A percentile compares a stretch with the other conserved stretches of the same genome.
These are phyloP conservation scores for Claviceps monticola DNA, from an alignment of 2,329 filamentous ascomycete genomes.

Conservation along the genomic window DNA sequence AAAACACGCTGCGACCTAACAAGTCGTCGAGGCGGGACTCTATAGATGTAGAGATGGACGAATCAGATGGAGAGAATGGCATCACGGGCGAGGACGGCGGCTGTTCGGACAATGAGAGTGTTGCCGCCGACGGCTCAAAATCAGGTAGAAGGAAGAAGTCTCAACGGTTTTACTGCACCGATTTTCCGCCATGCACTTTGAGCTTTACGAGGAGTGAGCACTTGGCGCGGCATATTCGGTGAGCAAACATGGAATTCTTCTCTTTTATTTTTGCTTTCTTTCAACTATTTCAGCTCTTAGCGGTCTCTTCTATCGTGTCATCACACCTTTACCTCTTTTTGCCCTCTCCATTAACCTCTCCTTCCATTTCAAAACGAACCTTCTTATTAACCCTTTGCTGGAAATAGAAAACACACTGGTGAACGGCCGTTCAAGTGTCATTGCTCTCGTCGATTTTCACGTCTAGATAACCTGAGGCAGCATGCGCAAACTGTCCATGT, in stretches of 20 bases:
- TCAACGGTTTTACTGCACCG: slow-evolving; percentile 89
- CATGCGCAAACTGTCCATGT: slow-evolving; percentile 97
- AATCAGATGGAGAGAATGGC: slow-evolving; percentile 51
- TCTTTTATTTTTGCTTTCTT: background rate
- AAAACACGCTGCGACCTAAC: slow-evolving; percentile 46
- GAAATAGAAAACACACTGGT: slow-evolving; percentile 77
- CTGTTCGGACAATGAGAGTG: slow-evolving; percentile 51
- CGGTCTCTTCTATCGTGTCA: background rate
- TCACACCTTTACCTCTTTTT: background rate
- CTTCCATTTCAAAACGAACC: background rate
- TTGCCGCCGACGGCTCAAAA: slow-evolving; percentile 49
- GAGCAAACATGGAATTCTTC: slow-evolving; percentile 10
- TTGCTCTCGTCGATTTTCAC: slow-evolving; percentile 82
- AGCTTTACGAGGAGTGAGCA: slow-evolving; percentile 96
- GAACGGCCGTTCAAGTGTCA: slow-evolving; percentile 96
- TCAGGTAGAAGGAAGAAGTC: slow-evolving; percentile 92
- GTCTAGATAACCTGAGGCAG: slow-evolving; percentile 87
- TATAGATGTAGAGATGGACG: slow-evolving; percentile 64
- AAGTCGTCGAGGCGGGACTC: slow-evolving; percentile 42
- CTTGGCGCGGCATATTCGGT: slow-evolving; percentile 86
- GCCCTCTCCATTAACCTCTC: background rate
- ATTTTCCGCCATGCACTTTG: slow-evolving; percentile 83
- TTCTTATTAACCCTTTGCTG: background rate
- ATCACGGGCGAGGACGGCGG: slow-evolving; percentile 31
- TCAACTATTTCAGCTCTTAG: background rate